These are phyloP conservation scores for Pseudopithomyces chartarum DNA, from an alignment of 2,329 filamentous ascomycete species.

Conservation along the genomic window DNA sequence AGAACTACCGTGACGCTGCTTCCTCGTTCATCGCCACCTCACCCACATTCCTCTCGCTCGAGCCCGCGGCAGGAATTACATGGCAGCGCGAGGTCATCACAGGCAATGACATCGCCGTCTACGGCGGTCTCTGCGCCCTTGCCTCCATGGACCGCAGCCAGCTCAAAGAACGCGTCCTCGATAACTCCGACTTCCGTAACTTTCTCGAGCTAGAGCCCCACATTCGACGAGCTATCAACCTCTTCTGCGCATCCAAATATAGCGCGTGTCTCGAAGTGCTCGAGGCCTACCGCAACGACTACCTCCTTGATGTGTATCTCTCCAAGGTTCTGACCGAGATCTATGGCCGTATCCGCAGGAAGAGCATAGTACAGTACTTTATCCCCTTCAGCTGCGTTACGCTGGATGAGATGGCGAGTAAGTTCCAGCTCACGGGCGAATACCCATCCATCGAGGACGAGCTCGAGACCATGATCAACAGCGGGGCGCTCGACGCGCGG, in stretches of 20 bases:
- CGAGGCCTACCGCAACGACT: conserved; percentile 81
- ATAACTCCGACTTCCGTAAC: conserved; percentile 82
- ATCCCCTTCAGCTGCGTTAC: conserved; percentile 88
- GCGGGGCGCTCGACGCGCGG: conserved; percentile 72
- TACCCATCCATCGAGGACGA: conserved; percentile 67
- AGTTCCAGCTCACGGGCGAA: conserved; percentile 68
- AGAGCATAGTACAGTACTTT: conserved; percentile 93
- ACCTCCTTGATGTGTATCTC: conserved; percentile 87
- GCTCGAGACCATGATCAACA: conserved; percentile 76
- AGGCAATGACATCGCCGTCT: conserved; percentile 87
- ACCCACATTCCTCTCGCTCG: conserved; percentile 49
- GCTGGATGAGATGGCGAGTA: conserved; percentile 74
- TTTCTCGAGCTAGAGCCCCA: conserved; percentile 94
- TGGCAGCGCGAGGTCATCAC: conserved; percentile 74
- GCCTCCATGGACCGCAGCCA: conserved; percentile 84
- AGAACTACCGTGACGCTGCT: conserved; percentile 70
- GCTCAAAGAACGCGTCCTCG: conserved; percentile 76
- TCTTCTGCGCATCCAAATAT: conserved; percentile 91
- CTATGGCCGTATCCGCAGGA: conserved; percentile 77
- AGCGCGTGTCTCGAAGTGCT: conserved; percentile 81
- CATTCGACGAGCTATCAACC: conserved; percentile 84
- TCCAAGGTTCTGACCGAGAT: conserved; percentile 73
- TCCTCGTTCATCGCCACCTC: conserved; percentile 70
- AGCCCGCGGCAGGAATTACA: conserved; percentile 54
- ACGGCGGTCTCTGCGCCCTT: conserved; percentile 86